Evolutionary conservation across 73 alveolate species (phyloP).

Genomic region (Paramecium tetraurelia): DNA sequence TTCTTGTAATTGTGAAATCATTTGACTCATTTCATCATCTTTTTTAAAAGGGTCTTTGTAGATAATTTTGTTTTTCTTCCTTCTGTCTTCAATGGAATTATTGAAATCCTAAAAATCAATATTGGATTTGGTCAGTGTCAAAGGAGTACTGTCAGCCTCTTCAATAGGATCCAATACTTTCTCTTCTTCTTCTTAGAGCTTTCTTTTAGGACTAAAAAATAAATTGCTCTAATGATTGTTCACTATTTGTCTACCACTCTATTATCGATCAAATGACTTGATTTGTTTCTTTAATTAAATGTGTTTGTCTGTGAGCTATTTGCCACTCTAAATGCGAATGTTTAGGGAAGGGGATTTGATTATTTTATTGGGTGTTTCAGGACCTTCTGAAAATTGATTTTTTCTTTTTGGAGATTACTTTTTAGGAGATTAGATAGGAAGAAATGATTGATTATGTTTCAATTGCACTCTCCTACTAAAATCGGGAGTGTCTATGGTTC

Average conservation of each 20-base stretch:
- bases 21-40: slow-evolving; percentile 43
- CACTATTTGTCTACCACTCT: neutral
- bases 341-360: slow-evolving; percentile 15
- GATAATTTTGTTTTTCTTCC: slow-evolving; percentile 5
- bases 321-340: neutral
- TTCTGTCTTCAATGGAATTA: neutral
- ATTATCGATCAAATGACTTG: slow-evolving; percentile 1
- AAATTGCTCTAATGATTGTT: neutral
- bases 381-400: neutral
- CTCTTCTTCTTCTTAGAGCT: neutral
- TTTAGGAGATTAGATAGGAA: neutral
- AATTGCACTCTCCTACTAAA: slow-evolving; percentile 1
- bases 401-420: neutral
- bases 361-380: neutral
- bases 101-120: neutral
- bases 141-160: slow-evolving; percentile 40
- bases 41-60: neutral
- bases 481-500: slow-evolving; percentile 2
- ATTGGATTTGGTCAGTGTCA: neutral
- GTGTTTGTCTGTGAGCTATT: neutral
- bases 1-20: neutral
- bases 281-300: neutral
- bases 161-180: neutral
- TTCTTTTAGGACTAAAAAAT: slow-evolving; percentile 29
- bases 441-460: neutral